Base-by-base conservation (phyloP, 345 rosid species). In the Melaleuca quinquenervia region DNA sequence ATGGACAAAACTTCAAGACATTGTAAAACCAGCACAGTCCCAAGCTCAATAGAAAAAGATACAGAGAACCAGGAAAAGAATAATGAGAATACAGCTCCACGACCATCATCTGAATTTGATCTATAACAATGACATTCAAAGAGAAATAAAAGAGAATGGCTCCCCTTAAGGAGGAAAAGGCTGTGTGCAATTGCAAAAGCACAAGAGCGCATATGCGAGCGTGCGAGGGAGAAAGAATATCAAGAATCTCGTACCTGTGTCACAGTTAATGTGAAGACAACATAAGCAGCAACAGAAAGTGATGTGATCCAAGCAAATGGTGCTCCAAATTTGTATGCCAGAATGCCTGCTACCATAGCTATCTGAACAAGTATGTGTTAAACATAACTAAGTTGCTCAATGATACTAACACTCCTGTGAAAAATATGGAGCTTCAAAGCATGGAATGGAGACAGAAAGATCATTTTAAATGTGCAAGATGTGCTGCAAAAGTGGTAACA, bases 261-360 rank as follows among this genome's bases (percentile, higher is more conserved):
- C 91, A 96, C 98, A 82, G 91, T 87, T 87, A 96, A 92, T 32
- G 99, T 96, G 88, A 97, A 97, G 85, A 86, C 87, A 87, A 96
- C 87, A 92, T 97, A 95, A 50, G 96, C 95, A 86, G 93, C 95
- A 82, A 97, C 99, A 24, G 99, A 96, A 84, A 96, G 96, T 11
- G 99, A 94, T 29, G 98, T 97, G 88, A 97, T 97, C 98, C 95
- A 96, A n/a, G 99, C 99, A 91, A 97, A 97, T 64, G 99, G 92
- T 83, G 99, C 94, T 88, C 99, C 99, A 82, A 93, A 97, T 84
- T 97, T 94, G 94, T 96, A 96, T 82, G 99, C 98, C 88, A 97
- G 90, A 88, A 97, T 95, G 85, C 96, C 97, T 83, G 99, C 91
- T 85, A 97, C 99, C 99, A 97, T 96, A 87, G 99, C 90, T 93